phyloP scores from a whole-genome alignment of 345 rosid genomes.

The Rhodamnia argentea region DNA sequence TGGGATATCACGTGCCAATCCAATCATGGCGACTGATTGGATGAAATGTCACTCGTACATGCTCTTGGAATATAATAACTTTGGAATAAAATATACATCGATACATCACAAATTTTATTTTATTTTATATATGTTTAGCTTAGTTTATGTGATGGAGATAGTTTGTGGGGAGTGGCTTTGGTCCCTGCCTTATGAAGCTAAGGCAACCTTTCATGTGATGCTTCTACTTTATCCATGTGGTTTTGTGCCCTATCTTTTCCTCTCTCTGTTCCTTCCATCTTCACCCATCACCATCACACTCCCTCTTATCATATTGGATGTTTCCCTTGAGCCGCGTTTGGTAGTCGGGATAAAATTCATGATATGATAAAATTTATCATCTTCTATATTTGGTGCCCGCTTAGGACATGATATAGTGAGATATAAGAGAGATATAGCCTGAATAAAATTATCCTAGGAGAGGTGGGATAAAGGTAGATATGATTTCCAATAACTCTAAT shows the following conservation, averaged over 20 bases:
- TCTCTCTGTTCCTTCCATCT: not conserved
- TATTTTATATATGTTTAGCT: not conserved
- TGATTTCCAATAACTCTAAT: no score
- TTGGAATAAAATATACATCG: not conserved
- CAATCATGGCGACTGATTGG: constrained; percentile 6
- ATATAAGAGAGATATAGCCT: no score
- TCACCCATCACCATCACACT: constrained; percentile 16
- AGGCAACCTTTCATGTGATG: constrained; percentile 32
- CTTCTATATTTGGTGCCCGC: no score
- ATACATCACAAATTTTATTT: not conserved
- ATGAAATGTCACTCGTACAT: not conserved
- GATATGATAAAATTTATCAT: no score
- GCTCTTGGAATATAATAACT: constrained; percentile 11
- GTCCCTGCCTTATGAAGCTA: constrained; percentile 18
- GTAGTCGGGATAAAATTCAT: no score
- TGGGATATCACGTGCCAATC: constrained; percentile 17
- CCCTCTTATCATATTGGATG: not conserved
- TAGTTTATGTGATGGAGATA: not conserved
- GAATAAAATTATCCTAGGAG: no score
- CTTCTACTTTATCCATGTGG: constrained; percentile 41
- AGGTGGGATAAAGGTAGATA: no score
- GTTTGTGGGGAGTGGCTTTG: not conserved
- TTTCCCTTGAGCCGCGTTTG: not conserved
- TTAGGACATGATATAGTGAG: no score
- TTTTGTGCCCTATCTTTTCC: constrained; percentile 3